These are phyloP conservation scores for Candida odintsovae DNA, from an alignment of 805 yeast species.

Conservation along the genomic window DNA sequence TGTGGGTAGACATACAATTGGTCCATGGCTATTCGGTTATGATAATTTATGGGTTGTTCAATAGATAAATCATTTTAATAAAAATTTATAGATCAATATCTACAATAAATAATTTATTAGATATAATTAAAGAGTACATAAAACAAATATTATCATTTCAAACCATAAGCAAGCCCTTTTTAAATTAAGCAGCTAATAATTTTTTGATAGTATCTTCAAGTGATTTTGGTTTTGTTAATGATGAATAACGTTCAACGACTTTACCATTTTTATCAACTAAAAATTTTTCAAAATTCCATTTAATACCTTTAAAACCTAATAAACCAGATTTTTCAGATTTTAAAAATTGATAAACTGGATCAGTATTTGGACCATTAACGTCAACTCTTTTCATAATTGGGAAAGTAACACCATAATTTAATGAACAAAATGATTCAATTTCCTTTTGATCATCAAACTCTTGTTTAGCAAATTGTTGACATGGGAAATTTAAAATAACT, in stretches of 20 bases:
- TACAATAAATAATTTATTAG: too few relatives aligned
- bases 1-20: slow-evolving; percentile 72
- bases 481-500: slow-evolving; percentile 77
- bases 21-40: slow-evolving; percentile 80
- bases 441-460: slow-evolving; percentile 67
- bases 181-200: slow-evolving; percentile 34
- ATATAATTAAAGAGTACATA: background rate
- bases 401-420: slow-evolving; percentile 88
- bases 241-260: slow-evolving; percentile 58
- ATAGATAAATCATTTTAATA: slow-evolving; percentile 1
- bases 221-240: slow-evolving; percentile 61
- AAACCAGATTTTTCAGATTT: slow-evolving; percentile 57
- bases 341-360: slow-evolving; percentile 74
- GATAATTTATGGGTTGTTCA: slow-evolving; percentile 59
- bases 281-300: slow-evolving; percentile 82
- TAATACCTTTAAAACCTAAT: slow-evolving; percentile 65
- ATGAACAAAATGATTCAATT: slow-evolving; percentile 66
- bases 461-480: slow-evolving; percentile 84
- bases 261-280: slow-evolving; percentile 54
- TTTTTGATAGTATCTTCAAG: slow-evolving; percentile 55
- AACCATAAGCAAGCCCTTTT: background rate
- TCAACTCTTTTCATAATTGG: slow-evolving; percentile 83
- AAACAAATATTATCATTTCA: background rate
- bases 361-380: slow-evolving; percentile 80
- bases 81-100: too few relatives aligned